Conservation (phyloP, 148 eudicot genomes). For the Rhododendron simsii region DNA sequence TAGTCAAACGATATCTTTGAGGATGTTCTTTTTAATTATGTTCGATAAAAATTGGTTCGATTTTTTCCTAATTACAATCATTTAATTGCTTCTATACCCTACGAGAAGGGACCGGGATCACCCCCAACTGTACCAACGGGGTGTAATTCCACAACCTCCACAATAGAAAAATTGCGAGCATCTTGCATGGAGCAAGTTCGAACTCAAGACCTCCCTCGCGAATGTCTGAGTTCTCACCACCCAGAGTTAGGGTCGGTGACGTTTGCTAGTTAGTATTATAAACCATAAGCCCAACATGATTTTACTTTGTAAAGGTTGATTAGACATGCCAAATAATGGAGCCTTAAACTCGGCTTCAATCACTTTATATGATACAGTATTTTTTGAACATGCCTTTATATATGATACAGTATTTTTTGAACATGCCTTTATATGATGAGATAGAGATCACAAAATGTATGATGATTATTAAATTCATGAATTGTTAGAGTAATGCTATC, state of each 20-base stretch:
- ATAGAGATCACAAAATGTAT: too few relatives aligned
- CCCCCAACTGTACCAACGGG: background rate
- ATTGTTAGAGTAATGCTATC: background rate
- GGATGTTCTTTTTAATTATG: background rate
- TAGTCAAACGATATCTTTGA: background rate
- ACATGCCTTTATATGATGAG: background rate
- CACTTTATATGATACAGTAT: background rate
- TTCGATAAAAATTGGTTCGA: background rate
- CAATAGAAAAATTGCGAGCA: too few relatives aligned
- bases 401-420: too few relatives aligned
- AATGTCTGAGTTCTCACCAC: background rate
- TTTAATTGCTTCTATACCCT: too few relatives aligned
- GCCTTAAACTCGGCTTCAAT: background rate
- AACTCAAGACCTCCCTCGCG: background rate
- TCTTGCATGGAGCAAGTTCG: too few relatives aligned
- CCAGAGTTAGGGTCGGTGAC: too few relatives aligned
- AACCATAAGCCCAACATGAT: background rate
- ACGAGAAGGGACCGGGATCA: background rate
- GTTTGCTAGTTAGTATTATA: too few relatives aligned
- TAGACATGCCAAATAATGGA: background rate
- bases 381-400: background rate
- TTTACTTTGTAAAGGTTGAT: background rate
- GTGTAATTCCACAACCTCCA: too few relatives aligned
- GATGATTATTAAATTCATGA: background rate
- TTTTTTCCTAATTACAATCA: background rate